Evolutionary conservation across 2,329 filamentous ascomycete species (phyloP), one percentile per base, ranked within the genome.

Genomic region (Botryotinia narcissicola): DNA sequence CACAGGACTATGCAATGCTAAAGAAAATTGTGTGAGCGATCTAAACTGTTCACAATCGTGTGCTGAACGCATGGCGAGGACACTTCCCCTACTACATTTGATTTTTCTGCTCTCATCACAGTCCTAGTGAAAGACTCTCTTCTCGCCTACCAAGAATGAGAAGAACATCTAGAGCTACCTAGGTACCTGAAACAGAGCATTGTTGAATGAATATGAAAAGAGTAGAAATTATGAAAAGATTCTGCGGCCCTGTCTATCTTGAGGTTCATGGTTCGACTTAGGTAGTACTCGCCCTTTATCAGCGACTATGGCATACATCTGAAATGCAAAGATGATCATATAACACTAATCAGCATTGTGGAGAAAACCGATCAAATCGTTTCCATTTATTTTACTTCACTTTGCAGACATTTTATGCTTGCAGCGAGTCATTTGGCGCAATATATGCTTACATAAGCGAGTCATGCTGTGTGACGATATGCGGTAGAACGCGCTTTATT

Each of bases 391-490:
- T 8, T 18, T 22, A n/a, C 12, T 37, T 60, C 20, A 20, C 9
- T 35, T 12, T 61, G 32, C 35, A 66, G 3, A 29, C 14, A 40
- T 62, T 40, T 62, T 18, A n/a, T 37, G 14, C 25, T 51, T 44
- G 61, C 61, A 44, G 12, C 40, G 42, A 64, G 20, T 46, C 42
- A 64, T 46, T 64, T 14, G 42, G 22, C 9, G 10, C 44, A 10
- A 4, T 22, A 0, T 29, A 29, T 29, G 46, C 35, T 68, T 68
- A 68, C 46, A n/a, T 68, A 68, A 68, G 46, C 46, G 18, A 68
- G 35, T 29, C 46, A 68, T 68, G 64, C 64, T 40, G 29, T 68
- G 46, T 68, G 66, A 69, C 66, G 44, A 44, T 63, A 44, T 46
- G 44, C 44, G 12, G 42, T 35, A 35, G 63, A 66, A 48, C 63